Percentiles rank a stretch among this genome's conserved stretches.
phyloP scores from a whole-genome alignment of 345 rosid genomes.

The Populus davidiana region DNA sequence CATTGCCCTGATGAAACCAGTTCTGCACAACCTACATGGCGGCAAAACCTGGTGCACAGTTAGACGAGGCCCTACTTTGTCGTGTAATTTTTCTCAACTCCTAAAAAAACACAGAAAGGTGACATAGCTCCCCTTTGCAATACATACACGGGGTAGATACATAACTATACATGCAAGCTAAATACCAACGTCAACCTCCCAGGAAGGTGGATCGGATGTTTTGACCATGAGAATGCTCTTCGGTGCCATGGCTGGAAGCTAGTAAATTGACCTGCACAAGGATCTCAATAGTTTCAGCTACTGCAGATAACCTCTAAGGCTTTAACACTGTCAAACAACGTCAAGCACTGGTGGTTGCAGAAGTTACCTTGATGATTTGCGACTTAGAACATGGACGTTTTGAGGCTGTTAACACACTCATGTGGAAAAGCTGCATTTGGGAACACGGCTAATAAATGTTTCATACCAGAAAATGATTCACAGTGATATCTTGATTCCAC shows the following conservation, averaged over 20 bases:
- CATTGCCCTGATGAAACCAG: not conserved
- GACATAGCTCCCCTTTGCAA: not conserved
- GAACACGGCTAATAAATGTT: not conserved
- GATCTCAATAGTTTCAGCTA: constrained; percentile 5
- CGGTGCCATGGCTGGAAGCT: constrained; percentile 31
- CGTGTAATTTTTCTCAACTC: not conserved
- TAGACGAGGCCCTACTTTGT: not conserved
- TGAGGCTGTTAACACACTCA: constrained; percentile 83
- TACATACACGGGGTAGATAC: too few species aligned
- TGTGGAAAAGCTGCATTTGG: constrained; percentile 65
- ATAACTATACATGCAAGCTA: not conserved
- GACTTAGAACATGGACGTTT: constrained; percentile 71
- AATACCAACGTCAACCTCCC: constrained; percentile 36
- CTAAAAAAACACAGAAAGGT: not conserved
- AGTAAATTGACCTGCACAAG: constrained; percentile 74
- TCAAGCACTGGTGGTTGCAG: not conserved
- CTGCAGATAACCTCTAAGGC: not conserved
- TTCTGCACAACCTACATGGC: not conserved
- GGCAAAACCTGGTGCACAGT: not conserved
- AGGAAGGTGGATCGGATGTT: constrained; percentile 21
- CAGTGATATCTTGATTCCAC: too few species aligned
- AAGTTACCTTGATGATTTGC: constrained; percentile 78
- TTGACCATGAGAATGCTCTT: constrained; percentile 22
- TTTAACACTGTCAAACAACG: not conserved
- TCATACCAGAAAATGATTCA: not conserved